A percentile compares a stretch with the other conserved stretches of the same genome.
These are phyloP conservation scores for Candida freyschussii DNA, from an alignment of 1,139 yeast genomes.

Conservation along the genomic window DNA sequence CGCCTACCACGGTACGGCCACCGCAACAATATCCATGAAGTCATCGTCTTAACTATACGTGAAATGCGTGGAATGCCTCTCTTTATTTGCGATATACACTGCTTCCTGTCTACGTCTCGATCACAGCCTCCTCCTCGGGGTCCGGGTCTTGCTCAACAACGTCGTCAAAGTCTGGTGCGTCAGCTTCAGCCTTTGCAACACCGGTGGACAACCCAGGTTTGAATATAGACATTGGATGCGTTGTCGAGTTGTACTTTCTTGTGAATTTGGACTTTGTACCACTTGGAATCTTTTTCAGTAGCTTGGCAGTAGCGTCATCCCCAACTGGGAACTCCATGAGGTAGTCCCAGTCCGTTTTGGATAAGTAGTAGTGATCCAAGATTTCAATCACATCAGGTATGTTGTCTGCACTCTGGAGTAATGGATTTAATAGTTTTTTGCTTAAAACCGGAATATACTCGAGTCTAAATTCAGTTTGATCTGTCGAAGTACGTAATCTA, in stretches of 20 bases:
- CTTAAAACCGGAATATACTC: constrained; percentile 70
- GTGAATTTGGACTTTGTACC: constrained; percentile 82
- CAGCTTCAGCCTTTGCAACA: constrained; percentile 34
- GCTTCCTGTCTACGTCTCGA: too few species aligned
- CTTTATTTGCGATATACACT: too few species aligned
- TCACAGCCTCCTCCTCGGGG: constrained; percentile 15
- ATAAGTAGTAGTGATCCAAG: constrained; percentile 80
- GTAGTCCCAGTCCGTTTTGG: constrained; percentile 89
- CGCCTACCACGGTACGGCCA: too few species aligned
- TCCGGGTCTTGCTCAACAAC: constrained; percentile 53
- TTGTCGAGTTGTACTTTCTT: constrained; percentile 63
- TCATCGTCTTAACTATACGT: too few species aligned
- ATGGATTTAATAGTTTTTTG: constrained; percentile 50
- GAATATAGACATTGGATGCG: constrained; percentile 87
- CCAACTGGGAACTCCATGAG: constrained; percentile 82
- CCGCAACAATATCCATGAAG: too few species aligned
- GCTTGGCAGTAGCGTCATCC: constrained; percentile 39
- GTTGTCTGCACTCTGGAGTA: constrained; percentile 53
- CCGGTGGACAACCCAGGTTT: constrained; percentile 34
- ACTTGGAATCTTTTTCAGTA: constrained; percentile 63
- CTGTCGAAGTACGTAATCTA: constrained; percentile 72
- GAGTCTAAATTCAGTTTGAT: constrained; percentile 68
- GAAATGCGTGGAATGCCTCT: too few species aligned
- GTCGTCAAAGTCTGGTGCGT: constrained; percentile 50
- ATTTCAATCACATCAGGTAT: constrained; percentile 57